phyloP scores from a whole-genome alignment of 2,329 filamentous ascomycete genomes.

The Diatrype stigma region DNA sequence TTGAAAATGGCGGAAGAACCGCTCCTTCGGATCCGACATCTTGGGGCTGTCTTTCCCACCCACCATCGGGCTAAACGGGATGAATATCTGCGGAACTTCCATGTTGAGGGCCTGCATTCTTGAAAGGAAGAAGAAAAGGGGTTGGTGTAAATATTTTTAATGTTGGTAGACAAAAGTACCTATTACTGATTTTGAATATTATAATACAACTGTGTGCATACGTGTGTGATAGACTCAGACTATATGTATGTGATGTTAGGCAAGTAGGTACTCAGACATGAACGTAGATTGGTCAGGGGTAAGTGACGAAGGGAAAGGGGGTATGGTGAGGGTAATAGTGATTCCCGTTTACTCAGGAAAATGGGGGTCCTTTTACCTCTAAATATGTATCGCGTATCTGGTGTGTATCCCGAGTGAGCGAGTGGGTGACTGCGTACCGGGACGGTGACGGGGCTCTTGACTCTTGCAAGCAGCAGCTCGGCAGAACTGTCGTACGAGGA shows the following conservation, averaged over 20 bases:
- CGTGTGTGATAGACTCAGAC: too few relatives aligned
- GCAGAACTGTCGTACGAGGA: background rate
- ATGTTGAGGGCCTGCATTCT: slow-evolving; percentile 4
- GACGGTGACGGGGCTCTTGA: too few relatives aligned
- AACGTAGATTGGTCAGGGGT: background rate
- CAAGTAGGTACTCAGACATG: too few relatives aligned
- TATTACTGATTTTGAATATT: background rate
- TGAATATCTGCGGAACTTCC: slow-evolving; percentile 16
- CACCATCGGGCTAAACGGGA: slow-evolving; percentile 18
- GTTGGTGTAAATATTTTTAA: too few relatives aligned
- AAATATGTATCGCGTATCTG: too few relatives aligned
- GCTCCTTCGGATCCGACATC: slow-evolving; percentile 60
- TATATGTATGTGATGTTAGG: too few relatives aligned
- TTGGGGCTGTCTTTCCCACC: slow-evolving; percentile 21
- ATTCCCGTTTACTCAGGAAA: background rate
- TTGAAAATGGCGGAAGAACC: slow-evolving; percentile 82
- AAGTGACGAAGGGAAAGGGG: background rate
- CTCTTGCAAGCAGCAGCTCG: background rate
- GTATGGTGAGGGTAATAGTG: background rate
- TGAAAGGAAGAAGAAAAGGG: background rate
- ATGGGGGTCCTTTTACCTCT: background rate
- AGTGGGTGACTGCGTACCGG: too few relatives aligned
- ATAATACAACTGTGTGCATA: too few relatives aligned
- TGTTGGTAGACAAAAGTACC: background rate
- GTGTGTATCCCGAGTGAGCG: background rate